A percentile compares a stretch with the other conserved stretches of the same genome.
phyloP scores from a whole-genome alignment of 176 grass and related monocot genomes.

The Canna indica region DNA sequence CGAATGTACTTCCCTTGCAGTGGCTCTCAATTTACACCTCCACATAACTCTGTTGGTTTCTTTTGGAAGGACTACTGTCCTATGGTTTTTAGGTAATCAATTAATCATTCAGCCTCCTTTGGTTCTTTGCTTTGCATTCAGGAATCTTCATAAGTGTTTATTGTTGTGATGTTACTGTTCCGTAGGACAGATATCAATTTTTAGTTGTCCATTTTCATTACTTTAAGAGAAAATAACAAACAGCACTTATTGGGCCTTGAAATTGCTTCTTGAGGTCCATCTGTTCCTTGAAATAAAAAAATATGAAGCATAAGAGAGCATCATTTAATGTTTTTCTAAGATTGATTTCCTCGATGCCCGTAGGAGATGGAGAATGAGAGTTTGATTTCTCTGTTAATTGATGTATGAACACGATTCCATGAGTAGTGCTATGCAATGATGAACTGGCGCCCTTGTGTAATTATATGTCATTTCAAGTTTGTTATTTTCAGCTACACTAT shows the following conservation, averaged over 20 bases:
- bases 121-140: slow-evolving; percentile 9
- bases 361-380: neutral
- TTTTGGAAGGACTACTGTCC: slow-evolving; percentile 99
- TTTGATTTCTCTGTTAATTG: neutral
- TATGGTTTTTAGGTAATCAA: slow-evolving; percentile 81
- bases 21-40: slow-evolving; percentile 90
- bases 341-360: neutral
- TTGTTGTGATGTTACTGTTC: neutral
- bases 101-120: slow-evolving; percentile 28
- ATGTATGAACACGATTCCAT: neutral
- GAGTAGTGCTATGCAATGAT: neutral
- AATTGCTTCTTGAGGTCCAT: neutral
- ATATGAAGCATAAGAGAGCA: no score
- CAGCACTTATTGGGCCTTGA: neutral
- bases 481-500: neutral
- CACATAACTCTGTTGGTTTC: slow-evolving; percentile 82
- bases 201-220: neutral
- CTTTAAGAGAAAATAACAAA: neutral
- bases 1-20: slow-evolving; percentile 80
- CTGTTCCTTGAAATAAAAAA: neutral
- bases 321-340: neutral
- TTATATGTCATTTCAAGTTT: neutral
- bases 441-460: no score
- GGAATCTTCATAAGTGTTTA: neutral
- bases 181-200: neutral